Conservation (phyloP, 129 eudicot genomes). For the Daucus carota region DNA sequence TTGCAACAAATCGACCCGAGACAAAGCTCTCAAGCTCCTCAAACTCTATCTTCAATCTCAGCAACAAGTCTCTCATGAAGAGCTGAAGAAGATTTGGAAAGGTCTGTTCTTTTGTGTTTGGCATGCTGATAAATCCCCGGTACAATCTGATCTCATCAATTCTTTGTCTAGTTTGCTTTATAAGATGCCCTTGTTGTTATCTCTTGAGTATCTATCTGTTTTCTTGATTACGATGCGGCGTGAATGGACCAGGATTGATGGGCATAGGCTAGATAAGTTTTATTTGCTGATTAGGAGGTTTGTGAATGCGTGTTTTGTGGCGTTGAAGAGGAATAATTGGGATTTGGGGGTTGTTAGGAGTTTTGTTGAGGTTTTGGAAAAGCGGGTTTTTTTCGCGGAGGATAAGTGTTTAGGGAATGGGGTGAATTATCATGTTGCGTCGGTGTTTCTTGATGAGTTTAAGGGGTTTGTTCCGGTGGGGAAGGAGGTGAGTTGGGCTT, state of each 20-base stretch:
- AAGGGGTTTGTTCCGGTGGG: constrained; percentile 50
- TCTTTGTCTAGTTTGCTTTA: constrained; percentile 43
- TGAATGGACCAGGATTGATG: constrained; percentile 88
- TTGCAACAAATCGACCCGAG: constrained; percentile 53
- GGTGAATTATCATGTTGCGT: constrained; percentile 68
- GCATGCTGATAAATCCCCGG: constrained; percentile 77
- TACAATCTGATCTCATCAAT: constrained; percentile 51
- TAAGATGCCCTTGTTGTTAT: constrained; percentile 28
- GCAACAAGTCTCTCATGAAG: constrained; percentile 48
- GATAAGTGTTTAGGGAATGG: constrained; percentile 68
- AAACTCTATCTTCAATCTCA: constrained; percentile 52
- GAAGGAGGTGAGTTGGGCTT: constrained; percentile 32
- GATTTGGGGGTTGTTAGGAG: constrained; percentile 37
- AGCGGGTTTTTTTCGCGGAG: constrained; percentile 36
- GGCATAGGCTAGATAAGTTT: constrained; percentile 80
- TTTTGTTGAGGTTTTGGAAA: constrained; percentile 39
- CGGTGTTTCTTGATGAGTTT: constrained; percentile 70
- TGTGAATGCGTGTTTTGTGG: constrained; percentile 31
- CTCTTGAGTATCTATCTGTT: constrained; percentile 42
- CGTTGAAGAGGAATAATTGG: constrained; percentile 45
- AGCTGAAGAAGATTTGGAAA: constrained; percentile 81
- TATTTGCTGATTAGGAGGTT: constrained; percentile 61
- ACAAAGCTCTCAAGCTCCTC: constrained; percentile 53
- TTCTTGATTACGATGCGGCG: constrained; percentile 60
- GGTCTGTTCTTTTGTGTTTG: constrained; percentile 81